Evolutionary conservation across 2,329 filamentous ascomycete genomes (phyloP), one percentile per base, ranked within the genome.

Genomic region (Penicillium verrucosum): DNA sequence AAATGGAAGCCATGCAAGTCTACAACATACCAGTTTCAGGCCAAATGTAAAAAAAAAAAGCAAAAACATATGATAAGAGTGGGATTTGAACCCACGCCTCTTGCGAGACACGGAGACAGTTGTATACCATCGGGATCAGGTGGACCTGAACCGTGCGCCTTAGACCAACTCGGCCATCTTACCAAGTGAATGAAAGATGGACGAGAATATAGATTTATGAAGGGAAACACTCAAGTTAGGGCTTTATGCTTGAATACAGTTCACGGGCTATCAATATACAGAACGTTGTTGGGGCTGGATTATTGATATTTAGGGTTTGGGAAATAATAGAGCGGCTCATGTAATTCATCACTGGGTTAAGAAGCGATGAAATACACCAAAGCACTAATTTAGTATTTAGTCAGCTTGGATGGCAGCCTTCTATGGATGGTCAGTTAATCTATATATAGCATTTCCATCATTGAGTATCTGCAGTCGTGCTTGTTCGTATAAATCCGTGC

Each of bases 161-260:
- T 70, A 58, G 68, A 70, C 68, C 68, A 69, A 67, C 68, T 70
- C 68, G 68, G 68, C 68, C 68, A 70, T 70, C 68, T 70, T 70
- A 32, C 34, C 34, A 36, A 36, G n/a, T 36, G 3, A 14, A 21
- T 40, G 18, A 5, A 21, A 12, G 5, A 32, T 5, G 11, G 27
- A 2, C 7, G 7, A 27, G 7, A 27, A 27, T 11, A 5, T 30
- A 2, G 1, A 29, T 3, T 9, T 27, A 27, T 27, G 0, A 27
- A 27, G 27, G 8, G 0, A 3, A 27, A 29, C 0, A 11, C 11
- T 2, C 1, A 0, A 0, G 3, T 14, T 23, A 14, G 12, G 21
- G 21, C 21, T 41, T 41, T 21, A 21, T 21, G 21, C 14, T n/a
- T n/a, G 7, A n/a, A 37, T n/a, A n/a, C 34, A 34, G 12, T 7